phyloP scores from a whole-genome alignment of 2,329 filamentous ascomycete species.

The Trichophyton verrucosum region DNA sequence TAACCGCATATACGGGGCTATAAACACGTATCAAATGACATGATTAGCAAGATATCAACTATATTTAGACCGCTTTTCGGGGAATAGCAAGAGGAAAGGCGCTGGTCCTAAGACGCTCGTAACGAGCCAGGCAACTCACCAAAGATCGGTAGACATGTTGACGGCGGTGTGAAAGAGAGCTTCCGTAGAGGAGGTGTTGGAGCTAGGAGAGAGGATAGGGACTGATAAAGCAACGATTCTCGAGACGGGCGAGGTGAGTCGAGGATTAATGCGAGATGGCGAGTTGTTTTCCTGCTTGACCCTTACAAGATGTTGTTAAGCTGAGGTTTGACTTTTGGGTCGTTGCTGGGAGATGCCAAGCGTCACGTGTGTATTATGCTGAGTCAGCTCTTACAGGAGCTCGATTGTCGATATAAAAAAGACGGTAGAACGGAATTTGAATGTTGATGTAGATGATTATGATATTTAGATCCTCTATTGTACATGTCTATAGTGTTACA shows the following conservation, averaged over 20 bases:
- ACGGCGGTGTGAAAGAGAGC: neutral
- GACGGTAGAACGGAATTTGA: neutral
- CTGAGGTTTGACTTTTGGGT: constrained; percentile 2
- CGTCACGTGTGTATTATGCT: neutral
- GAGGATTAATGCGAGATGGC: neutral
- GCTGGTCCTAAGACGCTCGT: neutral
- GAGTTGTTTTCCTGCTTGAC: neutral
- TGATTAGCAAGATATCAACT: neutral
- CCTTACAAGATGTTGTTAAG: constrained; percentile 3
- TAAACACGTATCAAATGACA: constrained; percentile 8
- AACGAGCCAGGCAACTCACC: neutral
- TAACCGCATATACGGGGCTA: constrained; percentile 98
- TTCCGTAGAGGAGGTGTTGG: neutral
- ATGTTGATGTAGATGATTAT: neutral
- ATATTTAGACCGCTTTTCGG: neutral
- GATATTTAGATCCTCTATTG: neutral
- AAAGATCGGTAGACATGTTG: constrained; percentile 1
- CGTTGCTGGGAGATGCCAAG: neutral
- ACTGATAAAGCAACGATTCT: neutral
- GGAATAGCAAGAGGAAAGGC: neutral
- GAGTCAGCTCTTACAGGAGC: neutral
- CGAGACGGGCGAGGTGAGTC: neutral
- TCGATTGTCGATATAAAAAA: neutral
- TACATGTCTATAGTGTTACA: neutral
- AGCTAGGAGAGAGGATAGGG: neutral